Evolutionary conservation across 495 filamentous ascomycete genomes (phyloP), one percentile per base, ranked within the genome.

Genomic region (Neurospora hispaniola): DNA sequence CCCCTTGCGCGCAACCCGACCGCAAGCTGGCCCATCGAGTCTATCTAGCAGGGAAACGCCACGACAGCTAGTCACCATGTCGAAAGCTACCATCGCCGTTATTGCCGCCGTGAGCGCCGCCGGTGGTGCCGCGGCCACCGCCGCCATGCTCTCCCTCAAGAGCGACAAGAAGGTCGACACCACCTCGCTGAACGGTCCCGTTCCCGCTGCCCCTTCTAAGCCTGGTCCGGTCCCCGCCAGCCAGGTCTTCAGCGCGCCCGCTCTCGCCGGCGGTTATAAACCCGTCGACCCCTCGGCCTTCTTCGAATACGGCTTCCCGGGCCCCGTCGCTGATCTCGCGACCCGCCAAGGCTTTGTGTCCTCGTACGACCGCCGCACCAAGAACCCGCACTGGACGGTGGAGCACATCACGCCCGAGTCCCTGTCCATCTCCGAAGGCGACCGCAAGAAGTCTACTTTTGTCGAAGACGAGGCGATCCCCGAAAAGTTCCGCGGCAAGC

Each of bases 391-490:
- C 79, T 99, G 96, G 96, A 96, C 98, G 9, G 94, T 90, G 71
- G 96, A 99, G 84, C 96, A 99, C 86, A 97, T 99, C 82, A 99
- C 96, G 0, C 90, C 94, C n/a, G 86, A 87, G 35, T 98, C 95
- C 0, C 88, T 99, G 6, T 84, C 90, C 4, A 77, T 84, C 31
- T 89, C 89, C 74, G 87, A 91, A 76, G 96, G 89, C 71, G 94
- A 99, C 85, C 90, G 96, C 77, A 91, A 92, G 80, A 87, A 96
- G 85, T 92, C 89, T 78, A 82, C 84, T 69, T 99, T 99, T 81
- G 81, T 88, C 73, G 96, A 99, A 81, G 96, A 99, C 82, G 76
- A 80, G 2, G 81, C 81, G 43, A 90, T 99, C 74, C 96, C 96
- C 2, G 85, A 90, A 12, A 89, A 91, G 79, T 99, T 97, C 88